phyloP scores from a whole-genome alignment of 352 stramenopile genomes.

The Globisporangium iwayamae region DNA sequence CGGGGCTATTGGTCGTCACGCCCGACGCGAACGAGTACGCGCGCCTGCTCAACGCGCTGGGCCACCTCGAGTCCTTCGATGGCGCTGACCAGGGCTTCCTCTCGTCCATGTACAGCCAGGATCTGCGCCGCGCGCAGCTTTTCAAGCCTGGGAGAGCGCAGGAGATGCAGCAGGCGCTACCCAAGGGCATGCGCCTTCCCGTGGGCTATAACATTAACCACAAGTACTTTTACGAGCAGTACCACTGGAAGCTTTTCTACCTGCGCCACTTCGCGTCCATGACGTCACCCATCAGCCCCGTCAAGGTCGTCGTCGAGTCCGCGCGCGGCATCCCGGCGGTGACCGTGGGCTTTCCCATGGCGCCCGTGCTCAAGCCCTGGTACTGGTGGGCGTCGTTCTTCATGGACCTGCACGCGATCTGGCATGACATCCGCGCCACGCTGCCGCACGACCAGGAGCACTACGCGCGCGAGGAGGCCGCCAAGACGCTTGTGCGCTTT shows the following conservation, averaged over 20 bases:
- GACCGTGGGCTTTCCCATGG: constrained; percentile 85
- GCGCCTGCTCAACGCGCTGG: constrained; percentile 58
- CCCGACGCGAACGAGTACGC: constrained; percentile 69
- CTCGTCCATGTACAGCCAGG: constrained; percentile 83
- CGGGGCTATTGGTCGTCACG: constrained; percentile 79
- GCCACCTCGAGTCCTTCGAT: constrained; percentile 67
- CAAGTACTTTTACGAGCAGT: constrained; percentile 89
- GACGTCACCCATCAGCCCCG: constrained; percentile 80
- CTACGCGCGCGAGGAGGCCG: constrained; percentile 65
- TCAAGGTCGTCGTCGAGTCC: constrained; percentile 84
- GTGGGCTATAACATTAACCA: constrained; percentile 91
- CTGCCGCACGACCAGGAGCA: constrained; percentile 61
- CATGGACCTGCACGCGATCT: constrained; percentile 77
- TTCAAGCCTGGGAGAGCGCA: constrained; percentile 54
- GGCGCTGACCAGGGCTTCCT: constrained; percentile 85
- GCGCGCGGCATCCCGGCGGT: constrained; percentile 71
- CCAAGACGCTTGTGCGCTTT: constrained; percentile 62
- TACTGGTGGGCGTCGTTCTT: constrained; percentile 86
- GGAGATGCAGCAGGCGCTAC: constrained; percentile 26
- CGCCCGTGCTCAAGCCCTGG: constrained; percentile 85
- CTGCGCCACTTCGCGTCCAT: constrained; percentile 82
- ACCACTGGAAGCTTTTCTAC: constrained; percentile 88
- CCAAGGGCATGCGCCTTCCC: constrained; percentile 70
- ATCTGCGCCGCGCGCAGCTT: constrained; percentile 62
- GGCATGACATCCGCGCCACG: constrained; percentile 82